Percentiles rank a stretch among this genome's conserved stretches.
phyloP scores from a whole-genome alignment of 2,329 filamentous ascomycete genomes.

The Colletotrichum cereale region DNA sequence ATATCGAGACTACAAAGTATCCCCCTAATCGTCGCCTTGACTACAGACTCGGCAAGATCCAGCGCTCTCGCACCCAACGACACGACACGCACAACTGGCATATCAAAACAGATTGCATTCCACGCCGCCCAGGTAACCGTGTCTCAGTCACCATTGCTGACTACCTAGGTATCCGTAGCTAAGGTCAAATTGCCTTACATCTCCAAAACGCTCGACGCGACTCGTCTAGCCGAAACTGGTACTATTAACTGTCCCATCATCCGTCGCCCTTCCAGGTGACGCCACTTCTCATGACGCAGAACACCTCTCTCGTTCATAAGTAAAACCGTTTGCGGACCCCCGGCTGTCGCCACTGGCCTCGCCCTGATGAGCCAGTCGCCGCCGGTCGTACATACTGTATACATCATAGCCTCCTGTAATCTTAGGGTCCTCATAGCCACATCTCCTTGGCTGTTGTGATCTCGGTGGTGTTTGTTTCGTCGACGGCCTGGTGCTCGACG shows the following conservation, averaged over 20 bases:
- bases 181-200: slow-evolving; percentile 6
- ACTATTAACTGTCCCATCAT: slow-evolving; percentile 18
- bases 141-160: slow-evolving; percentile 10
- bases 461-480: neutral
- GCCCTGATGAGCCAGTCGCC: neutral
- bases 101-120: neutral
- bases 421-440: slow-evolving; percentile 3
- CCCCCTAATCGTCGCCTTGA: too few relatives aligned
- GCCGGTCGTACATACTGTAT: neutral
- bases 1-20: neutral
- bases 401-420: neutral
- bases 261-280: slow-evolving; percentile 13
- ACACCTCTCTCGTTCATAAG: neutral
- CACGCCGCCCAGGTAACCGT: slow-evolving; percentile 8
- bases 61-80: neutral
- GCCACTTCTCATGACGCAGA: neutral
- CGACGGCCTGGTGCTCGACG: neutral
- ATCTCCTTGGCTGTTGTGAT: slow-evolving; percentile 3
- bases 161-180: neutral
- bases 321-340: slow-evolving; percentile 18
- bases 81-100: neutral
- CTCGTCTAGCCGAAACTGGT: slow-evolving; percentile 22
- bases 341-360: slow-evolving; percentile 18
- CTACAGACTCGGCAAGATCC: too few relatives aligned
- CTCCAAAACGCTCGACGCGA: slow-evolving; percentile 34